These are phyloP conservation scores for Aspergillus haitiensis DNA, from an alignment of 495 filamentous ascomycete species.

Conservation along the genomic window DNA sequence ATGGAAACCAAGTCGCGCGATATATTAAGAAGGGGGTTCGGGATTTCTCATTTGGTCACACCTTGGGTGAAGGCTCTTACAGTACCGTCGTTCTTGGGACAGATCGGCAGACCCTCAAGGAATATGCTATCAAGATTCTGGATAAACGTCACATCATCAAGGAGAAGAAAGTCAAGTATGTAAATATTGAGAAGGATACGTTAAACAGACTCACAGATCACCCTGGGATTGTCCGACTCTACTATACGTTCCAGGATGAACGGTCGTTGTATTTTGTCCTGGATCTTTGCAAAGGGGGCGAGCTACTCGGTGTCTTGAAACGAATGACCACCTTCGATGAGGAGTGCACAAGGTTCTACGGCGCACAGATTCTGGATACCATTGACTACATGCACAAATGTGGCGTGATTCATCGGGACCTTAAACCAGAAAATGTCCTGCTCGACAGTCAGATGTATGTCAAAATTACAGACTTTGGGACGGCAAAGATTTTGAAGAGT, in stretches of 20 bases:
- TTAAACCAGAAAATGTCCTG: constrained; percentile 97
- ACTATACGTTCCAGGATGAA: constrained; percentile 99
- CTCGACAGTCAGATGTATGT: constrained; percentile 94
- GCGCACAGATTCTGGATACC: constrained; percentile 92
- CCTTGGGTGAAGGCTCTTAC: constrained; percentile 95
- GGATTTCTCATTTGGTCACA: constrained; percentile 91
- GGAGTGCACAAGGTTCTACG: constrained; percentile 93
- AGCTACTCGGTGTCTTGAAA: constrained; percentile 90
- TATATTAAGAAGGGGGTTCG: constrained; percentile 95
- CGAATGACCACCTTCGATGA: constrained; percentile 92
- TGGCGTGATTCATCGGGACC: constrained; percentile 93
- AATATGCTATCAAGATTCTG: constrained; percentile 97
- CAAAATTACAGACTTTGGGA: constrained; percentile 99
- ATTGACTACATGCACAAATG: constrained; percentile 98
- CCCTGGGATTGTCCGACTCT: constrained; percentile 93
- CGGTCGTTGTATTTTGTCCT: constrained; percentile 94
- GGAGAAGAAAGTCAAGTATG: constrained; percentile 99
- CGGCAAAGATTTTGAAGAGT: constrained; percentile 83
- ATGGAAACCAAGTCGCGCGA: constrained; percentile 76
- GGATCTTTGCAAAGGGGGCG: constrained; percentile 89
- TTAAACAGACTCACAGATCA: constrained; percentile 95
- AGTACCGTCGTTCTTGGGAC: constrained; percentile 95
- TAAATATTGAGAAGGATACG: constrained; percentile 99
- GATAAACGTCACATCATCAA: constrained; percentile 99
- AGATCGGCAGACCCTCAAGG: constrained; percentile 90